A percentile compares a stretch with the other conserved stretches of the same genome.
Evolutionary conservation across 108 stramenopile species (phyloP).

Genomic region (Fistulifera pelliculosa): DNA sequence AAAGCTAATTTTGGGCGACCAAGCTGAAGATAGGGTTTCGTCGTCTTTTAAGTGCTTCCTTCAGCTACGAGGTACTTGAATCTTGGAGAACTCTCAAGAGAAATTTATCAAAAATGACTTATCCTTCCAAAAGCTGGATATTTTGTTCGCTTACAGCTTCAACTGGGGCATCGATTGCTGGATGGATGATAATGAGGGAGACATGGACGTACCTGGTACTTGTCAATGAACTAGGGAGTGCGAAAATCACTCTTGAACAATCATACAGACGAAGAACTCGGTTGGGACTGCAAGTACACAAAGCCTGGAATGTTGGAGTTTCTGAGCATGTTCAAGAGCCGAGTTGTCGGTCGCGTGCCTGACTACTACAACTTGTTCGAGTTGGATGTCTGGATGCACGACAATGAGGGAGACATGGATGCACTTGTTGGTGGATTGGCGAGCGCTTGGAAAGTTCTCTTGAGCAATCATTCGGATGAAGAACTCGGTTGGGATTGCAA

Average conservation of each 20-base stretch:
- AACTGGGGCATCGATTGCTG: constrained; percentile 14
- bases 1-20: constrained; percentile 14
- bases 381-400: constrained; percentile 23
- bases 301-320: constrained; percentile 21
- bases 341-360: background rate
- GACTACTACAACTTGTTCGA: constrained; percentile 8
- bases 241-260: constrained; percentile 23
- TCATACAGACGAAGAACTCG: constrained; percentile 10
- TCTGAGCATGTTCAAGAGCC: constrained; percentile 16
- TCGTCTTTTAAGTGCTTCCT: constrained; percentile 12
- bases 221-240: constrained; percentile 16
- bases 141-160: constrained; percentile 27
- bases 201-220: constrained; percentile 15
- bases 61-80: constrained; percentile 2
- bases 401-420: constrained; percentile 22
- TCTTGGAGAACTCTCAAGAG: background rate
- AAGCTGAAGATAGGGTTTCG: constrained; percentile 5
- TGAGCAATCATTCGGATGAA: constrained; percentile 10
- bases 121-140: constrained; percentile 15
- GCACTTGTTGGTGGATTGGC: constrained; percentile 20
- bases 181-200: constrained; percentile 29
- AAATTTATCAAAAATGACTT: too few species aligned
- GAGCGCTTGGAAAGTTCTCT: constrained; percentile 16
- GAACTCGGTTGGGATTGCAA: constrained; percentile 19
- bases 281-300: constrained; percentile 22